phyloP scores from a whole-genome alignment of 1,284 basidiomycete species.

The Rhodotorula sp. region DNA sequence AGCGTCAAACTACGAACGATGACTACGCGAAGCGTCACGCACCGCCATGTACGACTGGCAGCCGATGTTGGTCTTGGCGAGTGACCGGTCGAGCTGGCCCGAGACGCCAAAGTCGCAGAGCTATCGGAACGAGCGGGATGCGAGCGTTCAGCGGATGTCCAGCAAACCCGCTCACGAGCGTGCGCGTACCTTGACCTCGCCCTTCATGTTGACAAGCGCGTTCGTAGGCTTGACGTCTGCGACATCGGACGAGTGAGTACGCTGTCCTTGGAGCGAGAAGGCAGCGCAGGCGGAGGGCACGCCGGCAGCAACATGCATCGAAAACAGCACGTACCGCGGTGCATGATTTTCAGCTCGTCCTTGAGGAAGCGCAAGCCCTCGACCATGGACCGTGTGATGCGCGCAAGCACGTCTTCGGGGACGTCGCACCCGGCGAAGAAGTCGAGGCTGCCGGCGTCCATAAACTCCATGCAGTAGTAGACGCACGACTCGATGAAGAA shows the following conservation, averaged over 20 bases:
- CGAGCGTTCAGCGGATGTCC: too few relatives aligned
- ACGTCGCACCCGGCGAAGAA: constrained; percentile 65
- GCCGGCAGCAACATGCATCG: too few relatives aligned
- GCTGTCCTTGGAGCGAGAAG: too few relatives aligned
- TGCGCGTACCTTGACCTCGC: constrained; percentile 67
- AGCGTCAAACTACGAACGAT: background rate
- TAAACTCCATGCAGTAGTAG: constrained; percentile 99
- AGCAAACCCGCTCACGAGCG: too few relatives aligned
- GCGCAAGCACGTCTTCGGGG: constrained; percentile 80
- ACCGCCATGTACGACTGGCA: constrained; percentile 99
- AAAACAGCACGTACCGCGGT: constrained; percentile 66
- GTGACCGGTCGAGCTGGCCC: constrained; percentile 90
- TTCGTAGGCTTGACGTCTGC: constrained; percentile 96
- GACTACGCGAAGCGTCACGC: constrained; percentile 49
- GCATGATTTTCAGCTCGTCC: constrained; percentile 94
- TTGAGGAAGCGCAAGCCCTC: constrained; percentile 93
- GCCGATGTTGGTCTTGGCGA: constrained; percentile 98
- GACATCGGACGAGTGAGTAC: background rate
- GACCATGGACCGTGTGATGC: constrained; percentile 80
- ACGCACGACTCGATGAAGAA: constrained; percentile 99
- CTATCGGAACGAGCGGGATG: constrained; percentile 17
- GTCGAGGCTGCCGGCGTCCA: constrained; percentile 94
- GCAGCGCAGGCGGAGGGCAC: too few relatives aligned
- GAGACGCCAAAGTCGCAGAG: constrained; percentile 98
- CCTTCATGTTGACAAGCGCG: constrained; percentile 84